phyloP scores from a whole-genome alignment of 2,329 filamentous ascomycete species.

The Plenodomus biglobosus region DNA sequence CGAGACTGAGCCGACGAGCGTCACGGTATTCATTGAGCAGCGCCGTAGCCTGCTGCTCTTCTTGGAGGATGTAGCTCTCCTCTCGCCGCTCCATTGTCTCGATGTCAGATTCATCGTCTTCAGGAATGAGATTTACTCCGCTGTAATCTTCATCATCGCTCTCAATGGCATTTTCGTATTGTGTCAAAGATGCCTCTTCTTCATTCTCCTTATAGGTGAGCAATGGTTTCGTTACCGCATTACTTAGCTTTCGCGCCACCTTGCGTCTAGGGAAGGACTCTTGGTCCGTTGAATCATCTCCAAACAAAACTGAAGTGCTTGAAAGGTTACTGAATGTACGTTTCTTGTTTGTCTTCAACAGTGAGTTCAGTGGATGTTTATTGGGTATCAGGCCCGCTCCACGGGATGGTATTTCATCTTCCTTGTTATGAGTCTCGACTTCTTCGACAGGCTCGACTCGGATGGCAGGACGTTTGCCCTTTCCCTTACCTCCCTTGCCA shows the following conservation, averaged over 20 bases:
- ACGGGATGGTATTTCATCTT: conserved; percentile 31
- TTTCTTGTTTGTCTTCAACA: conserved; percentile 40
- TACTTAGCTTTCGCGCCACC: conserved; percentile 41
- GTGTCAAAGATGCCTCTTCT: conserved; percentile 9
- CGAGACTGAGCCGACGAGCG: conserved; percentile 39
- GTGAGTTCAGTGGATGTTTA: conserved; percentile 33
- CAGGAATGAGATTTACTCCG: conserved; percentile 76
- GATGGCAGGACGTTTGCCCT: conserved; percentile 42
- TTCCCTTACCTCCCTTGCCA: conserved; percentile 38
- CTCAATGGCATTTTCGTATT: conserved; percentile 42
- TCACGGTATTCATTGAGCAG: conserved; percentile 37
- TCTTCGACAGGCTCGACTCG: conserved; percentile 38
- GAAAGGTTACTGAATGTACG: conserved; percentile 45
- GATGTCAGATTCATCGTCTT: conserved; percentile 74
- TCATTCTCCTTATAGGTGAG: conserved; percentile 39
- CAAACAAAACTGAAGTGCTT: conserved; percentile 42
- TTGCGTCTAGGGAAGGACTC: conserved; percentile 43
- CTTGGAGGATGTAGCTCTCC: conserved; percentile 68
- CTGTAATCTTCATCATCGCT: conserved; percentile 60
- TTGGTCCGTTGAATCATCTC: conserved; percentile 37
- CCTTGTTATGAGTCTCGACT: conserved; percentile 33
- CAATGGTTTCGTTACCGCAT: conserved; percentile 35
- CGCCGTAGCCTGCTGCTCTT: conserved; percentile 33
- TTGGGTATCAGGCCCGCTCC: conserved; percentile 34
- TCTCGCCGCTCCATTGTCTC: conserved; percentile 76